Evolutionary conservation across 2,329 filamentous ascomycete genomes (phyloP).

Genomic region (Verticillium nubilum): DNA sequence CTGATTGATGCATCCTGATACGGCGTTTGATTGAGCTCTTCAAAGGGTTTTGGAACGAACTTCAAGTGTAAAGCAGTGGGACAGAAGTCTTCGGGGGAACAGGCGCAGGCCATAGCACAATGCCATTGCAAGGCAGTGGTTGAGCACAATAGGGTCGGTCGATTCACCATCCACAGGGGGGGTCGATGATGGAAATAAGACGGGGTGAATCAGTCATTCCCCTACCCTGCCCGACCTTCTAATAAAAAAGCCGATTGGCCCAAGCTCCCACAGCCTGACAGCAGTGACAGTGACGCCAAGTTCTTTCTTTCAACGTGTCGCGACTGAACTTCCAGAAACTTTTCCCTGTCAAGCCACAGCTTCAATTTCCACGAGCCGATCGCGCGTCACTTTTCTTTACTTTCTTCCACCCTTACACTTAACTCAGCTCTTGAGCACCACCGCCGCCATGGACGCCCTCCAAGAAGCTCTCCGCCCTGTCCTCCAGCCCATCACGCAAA

Average conservation of each 20-base stretch:
- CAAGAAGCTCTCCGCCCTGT: slow-evolving; percentile 59
- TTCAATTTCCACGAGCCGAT: background rate
- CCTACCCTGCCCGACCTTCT: background rate
- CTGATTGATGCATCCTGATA: too few species aligned
- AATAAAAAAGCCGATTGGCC: background rate
- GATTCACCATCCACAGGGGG: background rate
- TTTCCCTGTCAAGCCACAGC: background rate
- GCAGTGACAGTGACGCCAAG: too few species aligned
- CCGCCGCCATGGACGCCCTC: slow-evolving; percentile 51
- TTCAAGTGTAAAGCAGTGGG: too few species aligned
- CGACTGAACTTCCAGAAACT: background rate
- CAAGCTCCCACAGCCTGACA: background rate
- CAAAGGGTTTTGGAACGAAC: too few species aligned
- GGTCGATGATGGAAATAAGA: background rate
- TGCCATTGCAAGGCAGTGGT: too few species aligned
- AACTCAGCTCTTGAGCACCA: background rate
- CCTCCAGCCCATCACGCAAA: slow-evolving; percentile 65
- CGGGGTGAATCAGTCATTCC: background rate
- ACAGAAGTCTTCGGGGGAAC: too few species aligned
- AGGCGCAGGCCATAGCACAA: too few species aligned
- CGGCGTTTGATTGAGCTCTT: too few species aligned
- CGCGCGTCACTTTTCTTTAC: background rate
- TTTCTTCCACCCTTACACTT: background rate
- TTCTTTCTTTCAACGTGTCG: slow-evolving; percentile 1
- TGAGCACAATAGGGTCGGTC: background rate